These are phyloP conservation scores for Xylona heveae DNA, from an alignment of 495 filamentous ascomycete genomes.

Conservation along the genomic window DNA sequence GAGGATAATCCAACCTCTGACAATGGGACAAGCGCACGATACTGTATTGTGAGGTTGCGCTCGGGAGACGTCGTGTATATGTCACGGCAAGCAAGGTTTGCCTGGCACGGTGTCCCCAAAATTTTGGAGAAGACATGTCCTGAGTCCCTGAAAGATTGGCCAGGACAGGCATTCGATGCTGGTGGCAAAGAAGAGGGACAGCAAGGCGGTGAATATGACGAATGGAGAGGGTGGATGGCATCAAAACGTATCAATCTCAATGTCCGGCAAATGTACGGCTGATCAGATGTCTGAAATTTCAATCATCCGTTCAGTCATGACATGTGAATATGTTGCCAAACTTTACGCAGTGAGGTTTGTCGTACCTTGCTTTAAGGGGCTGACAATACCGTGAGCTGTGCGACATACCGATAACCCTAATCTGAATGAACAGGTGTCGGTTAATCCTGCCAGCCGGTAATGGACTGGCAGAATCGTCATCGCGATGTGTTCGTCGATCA, in stretches of 20 bases:
- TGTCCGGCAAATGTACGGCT: constrained; percentile 70
- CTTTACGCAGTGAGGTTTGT: too few relatives aligned
- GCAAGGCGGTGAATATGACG: constrained; percentile 21
- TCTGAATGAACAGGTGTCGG: too few relatives aligned
- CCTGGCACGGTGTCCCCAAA: constrained; percentile 87
- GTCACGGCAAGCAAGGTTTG: constrained; percentile 54
- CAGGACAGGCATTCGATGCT: constrained; percentile 19
- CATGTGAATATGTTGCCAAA: too few relatives aligned
- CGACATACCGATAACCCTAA: too few relatives aligned
- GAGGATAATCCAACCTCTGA: too few relatives aligned
- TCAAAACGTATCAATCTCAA: constrained; percentile 79
- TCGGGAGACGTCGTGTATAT: constrained; percentile 76
- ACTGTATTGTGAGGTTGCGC: constrained; percentile 24
- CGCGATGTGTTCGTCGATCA: too few relatives aligned
- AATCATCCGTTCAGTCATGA: background rate
- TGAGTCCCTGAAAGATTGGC: constrained; percentile 52
- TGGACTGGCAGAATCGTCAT: too few relatives aligned
- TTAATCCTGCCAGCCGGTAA: too few relatives aligned
- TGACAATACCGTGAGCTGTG: too few relatives aligned
- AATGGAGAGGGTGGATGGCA: constrained; percentile 69
- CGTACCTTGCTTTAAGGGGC: too few relatives aligned
- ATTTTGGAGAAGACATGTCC: constrained; percentile 62
- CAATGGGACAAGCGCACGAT: constrained; percentile 17
- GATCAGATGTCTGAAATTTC: constrained; percentile 2
- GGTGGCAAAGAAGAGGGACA: constrained; percentile 6